Conservation (phyloP, 2,329 filamentous ascomycete species). For the Colletotrichum tofieldiae region DNA sequence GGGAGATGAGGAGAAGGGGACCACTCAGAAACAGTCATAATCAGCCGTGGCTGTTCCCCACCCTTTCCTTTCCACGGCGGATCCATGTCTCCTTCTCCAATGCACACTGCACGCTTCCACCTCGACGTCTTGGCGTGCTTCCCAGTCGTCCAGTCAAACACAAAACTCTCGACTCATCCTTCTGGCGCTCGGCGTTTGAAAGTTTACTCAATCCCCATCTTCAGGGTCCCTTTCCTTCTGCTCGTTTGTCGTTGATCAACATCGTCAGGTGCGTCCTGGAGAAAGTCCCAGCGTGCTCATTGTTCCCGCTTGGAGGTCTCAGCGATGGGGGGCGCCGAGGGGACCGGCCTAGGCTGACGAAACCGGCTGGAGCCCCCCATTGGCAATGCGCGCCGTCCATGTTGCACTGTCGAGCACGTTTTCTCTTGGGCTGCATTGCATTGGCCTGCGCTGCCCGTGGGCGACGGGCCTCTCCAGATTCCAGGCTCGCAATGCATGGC, state of each 20-base stretch:
- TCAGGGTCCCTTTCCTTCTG: constrained; percentile 1
- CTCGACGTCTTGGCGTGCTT: not conserved
- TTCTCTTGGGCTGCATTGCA: constrained; percentile 26
- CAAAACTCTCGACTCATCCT: not conserved
- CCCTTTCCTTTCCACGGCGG: constrained; percentile 1
- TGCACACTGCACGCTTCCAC: constrained; percentile 1
- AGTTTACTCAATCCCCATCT: not conserved
- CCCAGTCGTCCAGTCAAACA: not conserved
- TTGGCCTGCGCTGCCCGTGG: constrained; percentile 8
- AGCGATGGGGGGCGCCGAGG: not conserved
- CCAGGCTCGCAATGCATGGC: not conserved
- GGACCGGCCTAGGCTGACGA: constrained; percentile 28
- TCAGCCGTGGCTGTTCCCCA: constrained; percentile 30
- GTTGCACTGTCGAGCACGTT: constrained; percentile 38
- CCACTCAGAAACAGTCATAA: constrained; percentile 27
- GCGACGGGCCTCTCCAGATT: not conserved
- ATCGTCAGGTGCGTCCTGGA: not conserved
- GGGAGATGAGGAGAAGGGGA: not conserved
- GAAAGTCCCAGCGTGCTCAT: constrained; percentile 4
- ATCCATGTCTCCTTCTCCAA: constrained; percentile 20
- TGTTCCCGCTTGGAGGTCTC: not conserved
- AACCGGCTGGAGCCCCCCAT: constrained; percentile 27
- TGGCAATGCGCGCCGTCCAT: constrained; percentile 11
- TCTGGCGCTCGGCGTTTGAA: not conserved
- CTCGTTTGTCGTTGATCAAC: constrained; percentile 7